Percentiles rank a stretch among this genome's conserved stretches.
phyloP scores from a whole-genome alignment of 163 green algal genomes.

The Scenedesmus sp. region DNA sequence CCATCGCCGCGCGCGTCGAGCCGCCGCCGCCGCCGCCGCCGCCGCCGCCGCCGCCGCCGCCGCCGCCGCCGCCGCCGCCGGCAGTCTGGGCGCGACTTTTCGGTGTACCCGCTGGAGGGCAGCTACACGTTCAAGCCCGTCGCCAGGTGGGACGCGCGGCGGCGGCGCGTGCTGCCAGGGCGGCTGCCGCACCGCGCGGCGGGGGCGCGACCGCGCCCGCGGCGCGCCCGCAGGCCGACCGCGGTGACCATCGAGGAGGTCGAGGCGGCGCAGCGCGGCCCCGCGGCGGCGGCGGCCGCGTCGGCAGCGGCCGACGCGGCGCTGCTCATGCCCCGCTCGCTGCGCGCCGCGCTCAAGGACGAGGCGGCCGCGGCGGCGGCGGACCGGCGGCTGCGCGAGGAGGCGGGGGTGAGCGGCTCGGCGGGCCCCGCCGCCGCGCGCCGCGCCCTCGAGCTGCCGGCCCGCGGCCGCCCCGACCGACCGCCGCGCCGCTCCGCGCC shows the following conservation, averaged over 20 bases:
- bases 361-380: not conserved
- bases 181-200: not conserved
- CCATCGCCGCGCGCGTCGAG: too few species aligned
- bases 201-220: too few species aligned
- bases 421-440: too few species aligned
- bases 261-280: constrained; percentile 1
- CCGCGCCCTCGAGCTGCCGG: too few species aligned
- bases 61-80: not conserved
- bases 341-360: constrained; percentile 7
- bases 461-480: too few species aligned
- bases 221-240: not conserved
- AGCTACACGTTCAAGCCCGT: constrained; percentile 38
- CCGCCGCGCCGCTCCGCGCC: too few species aligned
- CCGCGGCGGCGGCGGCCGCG: not conserved
- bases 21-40: not conserved
- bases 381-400: constrained; percentile 15
- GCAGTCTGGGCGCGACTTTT: not conserved
- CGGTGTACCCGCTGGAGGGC: constrained; percentile 19
- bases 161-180: not conserved
- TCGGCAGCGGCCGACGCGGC: not conserved
- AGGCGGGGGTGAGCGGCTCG: constrained; percentile 5
- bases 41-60: not conserved
- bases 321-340: constrained; percentile 28
- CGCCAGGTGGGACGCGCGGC: not conserved
- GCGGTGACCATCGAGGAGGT: constrained; percentile 28